These are phyloP conservation scores for Grosmannia serpens DNA, from an alignment of 2,329 filamentous ascomycete species.

Conservation along the genomic window DNA sequence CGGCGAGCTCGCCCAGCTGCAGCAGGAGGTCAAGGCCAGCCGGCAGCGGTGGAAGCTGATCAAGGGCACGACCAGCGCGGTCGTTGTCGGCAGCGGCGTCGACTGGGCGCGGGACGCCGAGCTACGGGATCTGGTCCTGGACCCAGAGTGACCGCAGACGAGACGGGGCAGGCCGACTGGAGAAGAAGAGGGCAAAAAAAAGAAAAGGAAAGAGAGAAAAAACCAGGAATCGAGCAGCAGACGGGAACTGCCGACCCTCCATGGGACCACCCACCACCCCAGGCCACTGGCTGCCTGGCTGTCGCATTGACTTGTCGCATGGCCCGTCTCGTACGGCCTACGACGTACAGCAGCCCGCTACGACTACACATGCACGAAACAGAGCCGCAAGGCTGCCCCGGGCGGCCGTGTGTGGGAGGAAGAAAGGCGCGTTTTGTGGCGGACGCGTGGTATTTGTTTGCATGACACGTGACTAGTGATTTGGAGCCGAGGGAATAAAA, in stretches of 20 bases:
- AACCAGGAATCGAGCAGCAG: too few species aligned
- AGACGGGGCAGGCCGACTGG: too few species aligned
- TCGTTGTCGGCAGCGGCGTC: constrained; percentile 70
- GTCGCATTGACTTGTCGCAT: too few species aligned
- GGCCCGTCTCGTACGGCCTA: too few species aligned
- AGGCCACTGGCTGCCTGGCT: too few species aligned
- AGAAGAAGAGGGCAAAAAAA: background rate
- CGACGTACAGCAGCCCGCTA: background rate
- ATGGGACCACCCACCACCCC: too few species aligned
- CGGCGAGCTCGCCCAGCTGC: constrained; percentile 43
- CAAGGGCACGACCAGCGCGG: constrained; percentile 67
- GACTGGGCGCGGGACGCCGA: constrained; percentile 65
- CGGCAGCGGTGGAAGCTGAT: constrained; percentile 60
- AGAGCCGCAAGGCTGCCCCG: background rate
- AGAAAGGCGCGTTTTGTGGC: background rate
- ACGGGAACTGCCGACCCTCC: too few species aligned
- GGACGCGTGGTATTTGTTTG: constrained; percentile 3
- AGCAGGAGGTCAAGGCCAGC: constrained; percentile 48
- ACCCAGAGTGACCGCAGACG: constrained; percentile 32
- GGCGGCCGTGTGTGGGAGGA: background rate
- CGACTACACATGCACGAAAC: background rate
- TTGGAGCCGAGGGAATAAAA: background rate
- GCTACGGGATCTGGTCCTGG: constrained; percentile 61
- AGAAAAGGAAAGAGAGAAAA: background rate
- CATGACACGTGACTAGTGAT: constrained; percentile 5